These are phyloP conservation scores for Aureobasidium musti DNA, from an alignment of 2,329 filamentous ascomycete species.

Conservation along the genomic window DNA sequence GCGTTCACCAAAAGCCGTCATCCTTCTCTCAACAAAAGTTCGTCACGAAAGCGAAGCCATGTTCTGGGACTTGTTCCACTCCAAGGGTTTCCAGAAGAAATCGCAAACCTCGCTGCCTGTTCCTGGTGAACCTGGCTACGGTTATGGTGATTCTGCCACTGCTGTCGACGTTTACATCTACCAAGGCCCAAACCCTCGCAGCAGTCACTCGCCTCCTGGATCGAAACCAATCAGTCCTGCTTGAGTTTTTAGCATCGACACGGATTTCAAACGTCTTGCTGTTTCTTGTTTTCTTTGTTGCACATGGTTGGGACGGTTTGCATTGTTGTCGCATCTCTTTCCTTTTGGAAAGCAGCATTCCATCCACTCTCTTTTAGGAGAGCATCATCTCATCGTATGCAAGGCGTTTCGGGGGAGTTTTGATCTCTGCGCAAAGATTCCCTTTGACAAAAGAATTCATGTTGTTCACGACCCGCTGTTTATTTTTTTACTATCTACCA, in stretches of 20 bases:
- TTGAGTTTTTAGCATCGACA: not conserved
- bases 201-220: slow-evolving; percentile 2
- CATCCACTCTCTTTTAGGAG: not conserved
- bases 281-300: not conserved
- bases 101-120: slow-evolving; percentile 38
- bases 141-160: slow-evolving; percentile 42
- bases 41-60: slow-evolving; percentile 66
- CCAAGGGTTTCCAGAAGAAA: slow-evolving; percentile 39
- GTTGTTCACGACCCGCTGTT: not conserved
- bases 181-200: slow-evolving; percentile 32
- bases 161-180: slow-evolving; percentile 43
- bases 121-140: slow-evolving; percentile 40
- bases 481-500: not conserved
- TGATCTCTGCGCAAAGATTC: not conserved
- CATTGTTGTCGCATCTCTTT: not conserved
- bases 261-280: slow-evolving; percentile 1
- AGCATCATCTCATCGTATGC: not conserved
- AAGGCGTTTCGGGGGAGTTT: slow-evolving; percentile 5
- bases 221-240: slow-evolving; percentile 12
- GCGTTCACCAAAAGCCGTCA: slow-evolving; percentile 52
- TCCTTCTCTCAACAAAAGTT: slow-evolving; percentile 66
- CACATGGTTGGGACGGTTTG: slow-evolving; percentile 6
- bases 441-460: not conserved
- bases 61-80: slow-evolving; percentile 63
- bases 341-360: not conserved